Base-by-base conservation (phyloP, 768 basidiomycete species). In the Clavaria fumosa region DNA sequence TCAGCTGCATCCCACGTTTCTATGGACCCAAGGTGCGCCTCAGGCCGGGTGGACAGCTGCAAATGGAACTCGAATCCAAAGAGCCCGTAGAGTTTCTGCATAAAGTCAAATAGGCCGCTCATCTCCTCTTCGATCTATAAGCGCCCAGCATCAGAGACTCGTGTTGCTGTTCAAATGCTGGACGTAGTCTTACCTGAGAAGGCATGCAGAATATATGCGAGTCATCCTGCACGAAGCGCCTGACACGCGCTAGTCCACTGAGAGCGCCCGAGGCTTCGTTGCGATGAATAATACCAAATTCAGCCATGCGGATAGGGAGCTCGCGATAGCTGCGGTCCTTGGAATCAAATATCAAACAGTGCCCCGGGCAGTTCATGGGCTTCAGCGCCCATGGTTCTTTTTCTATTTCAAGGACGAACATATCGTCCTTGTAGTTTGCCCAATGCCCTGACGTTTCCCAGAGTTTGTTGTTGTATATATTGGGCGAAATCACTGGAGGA, bases 341-440 rank as follows among this genome's bases (percentile, higher is more conserved):
- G 18, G 84, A 81, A 59, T 89, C 93, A 52, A 97, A 99, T 48
- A 99, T 85, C 35, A 97, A 58, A 57, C 85, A 90, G 55, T 97
- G 95, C 4, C 91, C 91, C 0, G 85, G 95, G 63, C 95, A 97
- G 59, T 99, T 99, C 95, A 99, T 99, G 14, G 95, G 95, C 61
- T 97, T 95, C 42, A 97, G 67, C 0, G 71, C 93, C 75, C 88
- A 99, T 52, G 73, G 73, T 61, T 96, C 90, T 62, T 97, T 96
- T 60, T 99, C 95, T 40, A 96, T 61, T 40, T 91, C 83, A 41
- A 97, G 75, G 31, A 67, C 56, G 63, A 97, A 99, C 95, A 99
- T 99, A 60, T 88, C 90, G 38, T 97, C 91, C 55, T 82, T 78
- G 66, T 96, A 99, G 55, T 97, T 93, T 50, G 86, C 74, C 93